Evolutionary conservation across 2,329 filamentous ascomycete genomes (phyloP).

Genomic region (Cercospora nicotianae): DNA sequence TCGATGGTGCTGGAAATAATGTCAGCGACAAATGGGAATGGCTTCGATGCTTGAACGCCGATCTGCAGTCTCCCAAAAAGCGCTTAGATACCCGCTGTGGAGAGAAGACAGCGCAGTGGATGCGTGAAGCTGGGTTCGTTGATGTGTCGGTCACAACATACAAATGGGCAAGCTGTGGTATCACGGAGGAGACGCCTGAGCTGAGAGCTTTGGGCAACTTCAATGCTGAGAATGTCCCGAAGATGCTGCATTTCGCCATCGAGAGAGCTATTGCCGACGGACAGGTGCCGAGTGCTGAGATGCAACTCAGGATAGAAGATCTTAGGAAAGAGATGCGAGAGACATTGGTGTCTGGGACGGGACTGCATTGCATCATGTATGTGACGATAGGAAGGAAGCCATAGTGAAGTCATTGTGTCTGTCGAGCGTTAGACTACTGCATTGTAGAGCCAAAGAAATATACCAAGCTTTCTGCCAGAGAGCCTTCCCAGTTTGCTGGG

Average conservation of each 20-base stretch:
- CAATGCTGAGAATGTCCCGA: conserved; percentile 12
- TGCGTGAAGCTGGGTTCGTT: conserved; percentile 9
- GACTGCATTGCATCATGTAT: conserved; percentile 16
- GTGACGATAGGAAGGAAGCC: conserved; percentile 21
- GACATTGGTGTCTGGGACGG: conserved; percentile 4
- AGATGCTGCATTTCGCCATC: conserved; percentile 21
- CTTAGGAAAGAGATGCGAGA: conserved; percentile 17
- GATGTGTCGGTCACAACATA: conserved; percentile 13
- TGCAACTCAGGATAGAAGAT: conserved; percentile 7
- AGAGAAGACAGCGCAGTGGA: neutral
- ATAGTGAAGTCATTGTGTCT: neutral
- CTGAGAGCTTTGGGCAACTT: conserved; percentile 19
- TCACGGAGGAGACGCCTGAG: conserved; percentile 11
- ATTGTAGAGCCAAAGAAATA: neutral
- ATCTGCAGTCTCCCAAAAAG: neutral
- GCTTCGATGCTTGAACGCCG: neutral
- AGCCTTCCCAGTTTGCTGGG: neutral
- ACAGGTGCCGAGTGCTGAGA: neutral
- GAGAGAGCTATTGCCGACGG: conserved; percentile 10
- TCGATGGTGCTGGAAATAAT: conserved; percentile 3
- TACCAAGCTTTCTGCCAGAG: neutral
- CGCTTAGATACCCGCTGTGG: neutral
- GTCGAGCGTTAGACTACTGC: neutral
- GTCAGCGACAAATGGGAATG: conserved; percentile 19
- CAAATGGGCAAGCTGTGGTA: conserved; percentile 13